Evolutionary conservation across 306 rosid genomes (phyloP), one percentile per base, ranked within the genome.

Genomic region (Trifolium dubium): DNA sequence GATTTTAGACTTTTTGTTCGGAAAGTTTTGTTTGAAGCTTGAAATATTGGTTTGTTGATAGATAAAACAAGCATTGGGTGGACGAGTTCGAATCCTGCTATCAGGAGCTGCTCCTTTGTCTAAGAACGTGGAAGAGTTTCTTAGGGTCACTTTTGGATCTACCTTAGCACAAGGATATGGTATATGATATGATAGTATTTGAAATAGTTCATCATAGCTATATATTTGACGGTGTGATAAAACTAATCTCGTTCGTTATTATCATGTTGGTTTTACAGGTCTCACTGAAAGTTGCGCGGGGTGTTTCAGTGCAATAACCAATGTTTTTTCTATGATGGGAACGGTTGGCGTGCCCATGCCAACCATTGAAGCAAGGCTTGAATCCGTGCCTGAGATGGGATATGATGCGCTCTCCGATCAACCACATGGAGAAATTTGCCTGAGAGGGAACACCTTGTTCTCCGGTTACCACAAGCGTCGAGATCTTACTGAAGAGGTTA

Each of bases 41-140:
- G 60, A 32, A 78, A n/a, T 29, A 43, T 66, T 19, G 59, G 63
- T 63, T 72, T 51, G 41, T 72, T 61, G 32, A 59, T 50, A 94
- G 98, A 87, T 86, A 71, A 94, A 85, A 79, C 93, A 83, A 86
- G 92, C 83, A 28, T 77, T 94, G 46, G 98, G 98, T 51, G 98
- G 97, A 59, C 82, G 86, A 77, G 85, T 91, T 77, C 96, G 95
- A 7, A 76, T 94, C 15, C 8, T 94, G 72, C 74, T 88, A 76
- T 89, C 97, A 3, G 98, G 98, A 17, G 98, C 98, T 74, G 98
- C 98, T 60, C 98, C 98, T 76, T 80, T 94, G 86, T 87, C 97
- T 17, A 70, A 71, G 77, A 91, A 89, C 10, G 96, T 94, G 79
- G 98, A 94, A 86, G 97, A 94, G 84, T 94, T 88, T 84, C 69